Conservation (phyloP, 139 green algal genomes). For the Chara braunii region DNA sequence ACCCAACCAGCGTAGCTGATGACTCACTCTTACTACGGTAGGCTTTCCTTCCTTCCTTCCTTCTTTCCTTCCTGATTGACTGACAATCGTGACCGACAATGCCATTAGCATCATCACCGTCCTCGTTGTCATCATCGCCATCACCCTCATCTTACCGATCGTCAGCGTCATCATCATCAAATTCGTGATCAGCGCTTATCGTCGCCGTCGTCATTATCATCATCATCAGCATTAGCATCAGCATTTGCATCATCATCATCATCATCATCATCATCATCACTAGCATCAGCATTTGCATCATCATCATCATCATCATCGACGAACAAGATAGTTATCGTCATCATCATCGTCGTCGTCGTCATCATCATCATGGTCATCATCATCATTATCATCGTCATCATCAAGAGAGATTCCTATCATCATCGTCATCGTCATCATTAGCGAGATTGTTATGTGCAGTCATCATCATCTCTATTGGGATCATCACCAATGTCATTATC, state of each 20-base stretch:
- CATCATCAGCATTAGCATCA: background rate
- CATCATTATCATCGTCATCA: constrained; percentile 7
- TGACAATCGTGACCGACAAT: background rate
- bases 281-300: background rate
- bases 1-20: too few relatives aligned
- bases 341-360: constrained; percentile 16
- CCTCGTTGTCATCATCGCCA: constrained; percentile 7
- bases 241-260: background rate
- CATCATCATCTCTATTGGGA: too few relatives aligned
- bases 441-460: too few relatives aligned
- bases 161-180: background rate
- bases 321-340: constrained; percentile 27
- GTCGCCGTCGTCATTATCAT: background rate
- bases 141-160: background rate
- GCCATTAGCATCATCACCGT: constrained; percentile 11
- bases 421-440: too few relatives aligned
- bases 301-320: constrained; percentile 7
- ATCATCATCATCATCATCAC: background rate
- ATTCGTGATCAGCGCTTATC: background rate
- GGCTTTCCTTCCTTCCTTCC: too few relatives aligned
- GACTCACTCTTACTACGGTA: too few relatives aligned
- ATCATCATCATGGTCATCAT: constrained; percentile 8
- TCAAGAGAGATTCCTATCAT: too few relatives aligned
- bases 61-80: too few relatives aligned
- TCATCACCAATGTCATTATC: too few relatives aligned